A percentile compares a stretch with the other conserved stretches of the same genome.
phyloP scores from a whole-genome alignment of 495 filamentous ascomycete species.

The Elaphomyces granulatus region DNA sequence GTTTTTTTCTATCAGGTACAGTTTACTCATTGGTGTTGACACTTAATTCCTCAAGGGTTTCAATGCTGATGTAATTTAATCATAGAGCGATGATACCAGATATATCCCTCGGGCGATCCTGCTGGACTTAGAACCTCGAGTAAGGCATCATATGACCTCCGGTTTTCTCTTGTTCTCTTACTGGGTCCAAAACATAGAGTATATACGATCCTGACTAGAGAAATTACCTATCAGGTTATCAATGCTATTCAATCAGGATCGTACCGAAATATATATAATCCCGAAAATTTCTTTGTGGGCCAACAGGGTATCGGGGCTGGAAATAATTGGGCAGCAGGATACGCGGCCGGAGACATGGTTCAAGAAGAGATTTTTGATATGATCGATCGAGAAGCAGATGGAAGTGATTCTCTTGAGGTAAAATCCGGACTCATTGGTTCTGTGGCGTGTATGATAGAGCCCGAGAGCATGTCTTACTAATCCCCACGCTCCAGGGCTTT shows the following conservation, averaged over 20 bases:
- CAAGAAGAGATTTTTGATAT: conserved; percentile 98
- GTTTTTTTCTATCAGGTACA: conserved; percentile 93
- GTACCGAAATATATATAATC: conserved; percentile 98
- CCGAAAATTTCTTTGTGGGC: conserved; percentile 93
- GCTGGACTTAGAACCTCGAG: conserved; percentile 85
- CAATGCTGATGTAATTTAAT: conserved; percentile 2
- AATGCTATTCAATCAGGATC: conserved; percentile 81
- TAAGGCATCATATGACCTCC: conserved; percentile 36
- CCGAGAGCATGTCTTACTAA: too few species aligned
- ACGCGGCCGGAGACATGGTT: conserved; percentile 78
- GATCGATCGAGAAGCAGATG: conserved; percentile 97
- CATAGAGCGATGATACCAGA: conserved; percentile 79
- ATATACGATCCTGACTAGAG: too few species aligned
- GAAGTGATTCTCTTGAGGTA: conserved; percentile 91
- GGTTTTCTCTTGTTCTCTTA: too few species aligned
- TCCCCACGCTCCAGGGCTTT: conserved; percentile 51
- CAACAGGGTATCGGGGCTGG: conserved; percentile 85
- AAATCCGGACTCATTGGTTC: neutral
- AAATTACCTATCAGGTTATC: conserved; percentile 46
- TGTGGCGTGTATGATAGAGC: too few species aligned
- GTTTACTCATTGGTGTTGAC: neutral
- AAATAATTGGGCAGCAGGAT: conserved; percentile 96
- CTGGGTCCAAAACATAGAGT: too few species aligned
- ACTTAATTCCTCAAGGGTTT: neutral
- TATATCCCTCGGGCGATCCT: conserved; percentile 96